Base-by-base conservation (phyloP, 345 rosid genomes). In the Trapa incisa region DNA sequence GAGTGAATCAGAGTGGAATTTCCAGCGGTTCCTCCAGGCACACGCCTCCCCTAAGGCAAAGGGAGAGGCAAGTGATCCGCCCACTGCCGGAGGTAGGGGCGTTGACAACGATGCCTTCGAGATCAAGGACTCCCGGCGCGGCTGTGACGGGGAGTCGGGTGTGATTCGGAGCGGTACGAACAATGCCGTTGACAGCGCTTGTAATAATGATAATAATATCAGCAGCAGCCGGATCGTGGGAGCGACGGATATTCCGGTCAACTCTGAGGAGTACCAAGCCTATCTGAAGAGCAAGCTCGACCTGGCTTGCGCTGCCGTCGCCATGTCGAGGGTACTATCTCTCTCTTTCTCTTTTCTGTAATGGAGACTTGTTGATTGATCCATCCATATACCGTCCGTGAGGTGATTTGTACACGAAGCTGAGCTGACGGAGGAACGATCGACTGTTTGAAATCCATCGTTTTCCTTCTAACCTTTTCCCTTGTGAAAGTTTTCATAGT, bases 1-100 rank as follows among this genome's bases (percentile, higher is more conserved):
- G 3, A 94, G 95, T 71, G 76, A 72, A 17, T 89, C 97, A 1
- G 95, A 86, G 61, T 87, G 97, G 96, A 93, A 89, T 57, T 78
- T 94, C 12, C 88, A 86, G 67, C 83, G 78, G 11, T 84, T 83
- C 78, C 77, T 91, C 3, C 85, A 76, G 56, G 91, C 85, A 65
- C 73, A 83, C 50, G 42, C 66, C 75, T 66, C 73, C 68, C 57
- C 76, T 72, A 68, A 61, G 57, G 62, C 64, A 58, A 47, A 68
- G 58, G 54, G 74, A 37, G 37, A 37, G 15, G 13, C 63, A 33
- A 54, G 60, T 13, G 22, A 54, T 54, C 32, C 63, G 16, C 50
- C 69, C 41, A 62, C 70, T 36, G 67, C 48, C 48, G 48, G 48
- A 45, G 48, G 63, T 41, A 69, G 65, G 57, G 72, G 62, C 65